Evolutionary conservation across 2,329 filamentous ascomycete genomes (phyloP).

Genomic region (Lasiodiplodia citricola): DNA sequence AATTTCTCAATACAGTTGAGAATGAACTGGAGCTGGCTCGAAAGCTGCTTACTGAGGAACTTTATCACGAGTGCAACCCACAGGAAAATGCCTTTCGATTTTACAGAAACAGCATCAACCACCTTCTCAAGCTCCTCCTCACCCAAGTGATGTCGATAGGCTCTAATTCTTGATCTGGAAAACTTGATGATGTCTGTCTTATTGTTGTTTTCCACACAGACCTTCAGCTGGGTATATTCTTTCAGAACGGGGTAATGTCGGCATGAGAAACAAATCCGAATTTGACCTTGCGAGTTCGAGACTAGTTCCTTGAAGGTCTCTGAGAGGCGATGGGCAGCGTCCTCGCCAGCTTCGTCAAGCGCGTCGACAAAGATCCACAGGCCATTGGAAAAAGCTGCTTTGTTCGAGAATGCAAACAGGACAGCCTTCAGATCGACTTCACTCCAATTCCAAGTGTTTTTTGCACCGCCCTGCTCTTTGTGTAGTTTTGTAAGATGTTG

Average conservation of each 20-base stretch:
- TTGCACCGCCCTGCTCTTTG: too few relatives aligned
- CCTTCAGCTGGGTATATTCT: neutral
- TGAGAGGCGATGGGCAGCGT: neutral
- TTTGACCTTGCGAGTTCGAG: neutral
- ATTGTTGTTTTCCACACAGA: neutral
- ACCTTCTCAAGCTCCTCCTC: neutral
- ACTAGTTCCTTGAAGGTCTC: neutral
- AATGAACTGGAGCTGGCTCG: neutral
- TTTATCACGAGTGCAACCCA: neutral
- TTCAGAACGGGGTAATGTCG: neutral
- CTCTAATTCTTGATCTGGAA: neutral
- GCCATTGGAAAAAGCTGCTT: neutral
- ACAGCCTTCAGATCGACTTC: neutral
- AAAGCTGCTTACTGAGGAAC: neutral
- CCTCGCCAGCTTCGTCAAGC: neutral
- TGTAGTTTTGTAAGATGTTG: too few relatives aligned
- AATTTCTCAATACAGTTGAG: neutral
- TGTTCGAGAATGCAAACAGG: neutral
- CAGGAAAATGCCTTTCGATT: neutral
- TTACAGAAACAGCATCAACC: neutral
- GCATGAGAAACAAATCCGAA: neutral
- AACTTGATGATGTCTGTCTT: neutral
- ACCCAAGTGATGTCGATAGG: neutral
- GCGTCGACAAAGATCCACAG: neutral
- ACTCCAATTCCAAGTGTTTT: too few relatives aligned